Base-by-base conservation (phyloP, 2,329 filamentous ascomycete genomes). In the Aureobasidium sp. region DNA sequence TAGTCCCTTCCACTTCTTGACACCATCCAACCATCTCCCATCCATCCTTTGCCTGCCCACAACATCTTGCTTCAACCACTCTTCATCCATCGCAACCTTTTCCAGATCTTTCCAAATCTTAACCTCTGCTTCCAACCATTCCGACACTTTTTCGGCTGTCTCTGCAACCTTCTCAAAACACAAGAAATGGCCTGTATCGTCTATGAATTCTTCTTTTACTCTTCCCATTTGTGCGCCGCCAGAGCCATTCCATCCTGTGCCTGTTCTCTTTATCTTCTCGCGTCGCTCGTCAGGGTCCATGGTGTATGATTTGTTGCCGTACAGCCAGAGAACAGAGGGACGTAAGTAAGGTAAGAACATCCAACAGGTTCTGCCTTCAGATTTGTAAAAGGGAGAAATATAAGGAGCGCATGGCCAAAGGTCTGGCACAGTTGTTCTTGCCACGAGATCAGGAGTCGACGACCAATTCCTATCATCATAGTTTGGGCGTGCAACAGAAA, bases 131-230 rank as follows among this genome's bases (percentile, higher is more conserved):
- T 51, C 67, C 21, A 73, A 27, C 77, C 77, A 80, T 10, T 66
- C 68, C 6, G 67, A 69, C 29, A 61, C 61, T 6, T 73, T 71
- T 13, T 82, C 77, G 1, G 90, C 91, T 63, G 86, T 88, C 68
- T 83, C 78, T 2, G 69, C 76, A 0, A 89, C 88, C 47, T 83
- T 82, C 73, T 96, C 91, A 83, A 96, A 89, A 0, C 92, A 88
- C 30, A 97, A 83, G 42, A 97, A 74, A 72, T 97, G 93, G 0
- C 92, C 91, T 5, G 81, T 79, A 0, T 81, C 81, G 32, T 86
- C 75, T 6, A 94, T 73, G 16, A 84, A 77, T 3, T 89, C 81
- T 65, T 85, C 80, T 60, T 78, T 80, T 1, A 96, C 91, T 49
- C 85, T 79, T 0, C 89, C 90, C 14, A 81, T 81, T n/a, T 74